These are phyloP conservation scores for Suhomyces faveliae DNA, from an alignment of 805 yeast genomes.

Conservation along the genomic window DNA sequence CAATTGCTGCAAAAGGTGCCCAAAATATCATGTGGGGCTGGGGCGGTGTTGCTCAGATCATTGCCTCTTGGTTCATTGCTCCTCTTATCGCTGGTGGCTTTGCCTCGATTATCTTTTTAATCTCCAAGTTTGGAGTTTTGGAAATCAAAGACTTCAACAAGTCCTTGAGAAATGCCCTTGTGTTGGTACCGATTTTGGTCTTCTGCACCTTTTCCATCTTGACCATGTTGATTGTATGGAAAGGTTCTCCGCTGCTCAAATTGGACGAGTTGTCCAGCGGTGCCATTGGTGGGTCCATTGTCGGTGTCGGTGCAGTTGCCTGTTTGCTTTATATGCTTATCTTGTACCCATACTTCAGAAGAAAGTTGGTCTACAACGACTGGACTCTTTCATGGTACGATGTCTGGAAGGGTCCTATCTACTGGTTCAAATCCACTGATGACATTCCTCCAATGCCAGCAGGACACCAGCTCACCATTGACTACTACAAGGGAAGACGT, in stretches of 20 bases:
- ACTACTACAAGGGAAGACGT: constrained; percentile 66
- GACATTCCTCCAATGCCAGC: constrained; percentile 67
- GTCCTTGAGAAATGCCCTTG: constrained; percentile 53
- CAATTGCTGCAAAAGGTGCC: constrained; percentile 70
- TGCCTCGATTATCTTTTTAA: constrained; percentile 56
- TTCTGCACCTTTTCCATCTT: constrained; percentile 58
- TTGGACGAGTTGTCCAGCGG: constrained; percentile 52
- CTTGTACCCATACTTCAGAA: constrained; percentile 59
- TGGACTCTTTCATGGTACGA: constrained; percentile 65
- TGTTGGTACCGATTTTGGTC: constrained; percentile 59
- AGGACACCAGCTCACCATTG: constrained; percentile 54
- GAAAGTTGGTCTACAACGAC: constrained; percentile 60
- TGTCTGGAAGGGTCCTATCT: constrained; percentile 54
- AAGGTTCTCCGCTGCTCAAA: constrained; percentile 70
- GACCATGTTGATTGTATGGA: constrained; percentile 78
- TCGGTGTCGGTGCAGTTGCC: constrained; percentile 66
- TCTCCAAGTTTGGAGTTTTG: constrained; percentile 59
- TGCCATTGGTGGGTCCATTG: constrained; percentile 55
- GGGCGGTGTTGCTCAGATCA: constrained; percentile 67
- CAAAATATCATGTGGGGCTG: constrained; percentile 69
- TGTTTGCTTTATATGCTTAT: constrained; percentile 49
- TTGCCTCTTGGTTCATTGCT: constrained; percentile 81
- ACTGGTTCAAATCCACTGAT: constrained; percentile 53
- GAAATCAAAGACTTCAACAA: constrained; percentile 48
- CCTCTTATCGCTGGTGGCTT: constrained; percentile 67